phyloP scores from a whole-genome alignment of 139 green algal genomes.

The Bryopsis sp. region DNA sequence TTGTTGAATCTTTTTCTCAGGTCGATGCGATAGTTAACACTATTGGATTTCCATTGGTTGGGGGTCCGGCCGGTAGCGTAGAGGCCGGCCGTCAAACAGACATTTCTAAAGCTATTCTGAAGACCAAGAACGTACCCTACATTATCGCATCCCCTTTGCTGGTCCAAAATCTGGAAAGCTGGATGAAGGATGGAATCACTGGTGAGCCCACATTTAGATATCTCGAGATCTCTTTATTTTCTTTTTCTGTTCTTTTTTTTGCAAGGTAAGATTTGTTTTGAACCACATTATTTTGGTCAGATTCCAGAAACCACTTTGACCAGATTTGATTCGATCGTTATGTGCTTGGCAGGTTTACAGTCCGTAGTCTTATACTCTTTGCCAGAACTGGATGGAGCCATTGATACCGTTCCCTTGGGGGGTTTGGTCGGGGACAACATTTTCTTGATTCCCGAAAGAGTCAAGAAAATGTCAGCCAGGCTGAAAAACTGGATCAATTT shows the following conservation, averaged over 20 bases:
- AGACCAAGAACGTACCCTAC: conserved; percentile 90
- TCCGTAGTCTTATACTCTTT: conserved; percentile 92
- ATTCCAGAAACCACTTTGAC: background rate
- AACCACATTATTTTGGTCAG: background rate
- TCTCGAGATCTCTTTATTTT: background rate
- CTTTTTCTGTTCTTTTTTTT: background rate
- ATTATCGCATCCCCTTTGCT: conserved; percentile 88
- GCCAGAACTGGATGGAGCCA: conserved; percentile 92
- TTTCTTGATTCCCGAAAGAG: conserved; percentile 77
- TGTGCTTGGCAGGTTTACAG: conserved; percentile 66
- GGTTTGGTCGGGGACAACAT: conserved; percentile 90
- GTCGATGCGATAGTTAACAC: conserved; percentile 89
- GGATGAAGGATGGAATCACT: conserved; percentile 57
- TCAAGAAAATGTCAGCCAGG: conserved; percentile 55
- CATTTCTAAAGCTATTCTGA: conserved; percentile 67
- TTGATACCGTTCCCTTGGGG: conserved; percentile 83
- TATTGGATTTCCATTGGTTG: conserved; percentile 91
- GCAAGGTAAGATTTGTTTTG: too few relatives aligned
- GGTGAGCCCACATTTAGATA: background rate
- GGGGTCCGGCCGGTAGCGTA: conserved; percentile 65
- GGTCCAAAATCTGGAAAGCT: conserved; percentile 84
- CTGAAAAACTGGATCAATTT: conserved; percentile 63
- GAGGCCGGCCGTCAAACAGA: conserved; percentile 20
- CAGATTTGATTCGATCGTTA: background rate
- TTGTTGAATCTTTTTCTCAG: background rate